Base-by-base conservation (phyloP, 1,139 yeast genomes). In the Zygoascus meyerae region DNA sequence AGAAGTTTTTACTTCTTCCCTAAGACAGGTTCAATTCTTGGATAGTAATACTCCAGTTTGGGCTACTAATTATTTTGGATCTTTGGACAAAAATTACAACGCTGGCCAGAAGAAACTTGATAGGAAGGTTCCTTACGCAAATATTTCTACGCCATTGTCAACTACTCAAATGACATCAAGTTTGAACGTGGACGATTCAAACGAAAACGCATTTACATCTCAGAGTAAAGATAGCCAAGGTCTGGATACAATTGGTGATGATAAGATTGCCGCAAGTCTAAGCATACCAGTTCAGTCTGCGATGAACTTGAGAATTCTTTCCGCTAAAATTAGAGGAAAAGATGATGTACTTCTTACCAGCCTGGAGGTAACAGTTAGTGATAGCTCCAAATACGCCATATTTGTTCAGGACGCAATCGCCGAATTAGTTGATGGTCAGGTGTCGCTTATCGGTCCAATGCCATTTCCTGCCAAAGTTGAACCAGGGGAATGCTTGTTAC, bases 261-360 rank as follows among this genome's bases (percentile, higher is more conserved):
- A 40, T 18, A 35, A 31, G 16, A 16, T 29, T 16, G 14, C 15
- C 1, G 28, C 39, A n/a, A 35, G 34, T 12, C 31, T 50, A 15
- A 47, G 47, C 11, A 49, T 77, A 4, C 73, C 77, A 1, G 74
- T 77, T 1, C 68, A 70, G 21, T 74, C 81, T 1, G 70, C 79
- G 0, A 64, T 78, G 43, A 77, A 78, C 36, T 72, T 83, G 54
- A 70, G 78, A 50, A 66, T 83, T 36, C 73, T 81, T 53, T 74
- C 81, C 47, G 70, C 79, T 28, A 73, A 76, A 61, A 72, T 85
- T 1, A 79, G 78, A 1, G 81, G 81, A 5, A 70, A 79, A 45
- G 72, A 74, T 52, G 74, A 74, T 48, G 63, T 73, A 17, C 59
- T 80, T 3, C 62, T 80, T 15, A 74, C 82, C 1, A 75, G 81